These are phyloP conservation scores for Phaeotremella skinneri DNA, from an alignment of 768 basidiomycete species.

Conservation along the genomic window DNA sequence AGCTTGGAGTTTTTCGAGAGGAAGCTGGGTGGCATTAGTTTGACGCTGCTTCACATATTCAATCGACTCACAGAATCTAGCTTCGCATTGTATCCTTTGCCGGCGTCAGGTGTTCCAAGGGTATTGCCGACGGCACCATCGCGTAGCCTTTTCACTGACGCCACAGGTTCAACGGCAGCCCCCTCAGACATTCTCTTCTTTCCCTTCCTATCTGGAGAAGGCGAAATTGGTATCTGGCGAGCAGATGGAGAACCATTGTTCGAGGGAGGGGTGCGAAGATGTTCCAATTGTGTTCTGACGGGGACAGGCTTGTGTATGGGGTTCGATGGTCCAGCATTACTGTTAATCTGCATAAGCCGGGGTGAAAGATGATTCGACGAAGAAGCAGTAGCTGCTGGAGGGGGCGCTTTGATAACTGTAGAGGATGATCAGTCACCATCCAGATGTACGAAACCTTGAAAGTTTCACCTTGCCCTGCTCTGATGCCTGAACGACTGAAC, in stretches of 20 bases:
- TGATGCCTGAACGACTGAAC: background rate
- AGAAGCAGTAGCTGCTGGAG: background rate
- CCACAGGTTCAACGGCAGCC: background rate
- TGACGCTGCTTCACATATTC: no score
- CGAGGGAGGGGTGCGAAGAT: background rate
- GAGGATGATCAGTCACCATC: background rate
- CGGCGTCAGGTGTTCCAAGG: background rate
- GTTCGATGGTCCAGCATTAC: background rate
- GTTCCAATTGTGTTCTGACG: background rate
- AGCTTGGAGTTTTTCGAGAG: slow-evolving; percentile 25
- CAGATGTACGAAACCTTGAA: background rate
- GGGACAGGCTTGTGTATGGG: background rate
- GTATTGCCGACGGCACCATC: background rate
- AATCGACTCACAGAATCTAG: slow-evolving; percentile 5
- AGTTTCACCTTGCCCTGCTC: background rate
- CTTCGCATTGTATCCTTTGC: slow-evolving; percentile 3
- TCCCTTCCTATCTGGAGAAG: background rate
- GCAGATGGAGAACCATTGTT: background rate
- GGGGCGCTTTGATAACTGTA: background rate
- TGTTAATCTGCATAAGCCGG: no score
- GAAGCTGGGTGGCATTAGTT: slow-evolving; percentile 14
- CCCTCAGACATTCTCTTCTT: slow-evolving; percentile 3
- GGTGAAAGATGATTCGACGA: no score
- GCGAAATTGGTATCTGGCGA: background rate
- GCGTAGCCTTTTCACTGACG: background rate